Percentiles rank a stretch among this genome's conserved stretches.
Evolutionary conservation across 2,329 filamentous ascomycete genomes (phyloP).

Genomic region (Dendrostoma leiphaemia): DNA sequence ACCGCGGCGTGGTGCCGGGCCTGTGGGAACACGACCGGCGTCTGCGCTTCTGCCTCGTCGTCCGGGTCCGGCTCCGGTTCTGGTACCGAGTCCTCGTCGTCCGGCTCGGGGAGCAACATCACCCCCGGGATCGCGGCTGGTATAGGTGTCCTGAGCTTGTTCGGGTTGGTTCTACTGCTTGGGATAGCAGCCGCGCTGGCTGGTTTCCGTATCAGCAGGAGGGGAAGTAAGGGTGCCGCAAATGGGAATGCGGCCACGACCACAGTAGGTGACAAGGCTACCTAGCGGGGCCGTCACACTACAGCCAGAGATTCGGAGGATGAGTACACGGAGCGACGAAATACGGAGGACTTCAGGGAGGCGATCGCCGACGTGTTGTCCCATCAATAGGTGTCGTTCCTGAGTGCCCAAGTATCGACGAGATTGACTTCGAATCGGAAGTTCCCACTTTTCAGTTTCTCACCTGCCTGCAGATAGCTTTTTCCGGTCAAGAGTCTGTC

Average conservation of each 20-base stretch:
- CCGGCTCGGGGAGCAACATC: not conserved
- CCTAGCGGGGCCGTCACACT: too few relatives aligned
- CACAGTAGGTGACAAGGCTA: conserved; percentile 2
- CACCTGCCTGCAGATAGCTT: too few relatives aligned
- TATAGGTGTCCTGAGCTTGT: conserved; percentile 9
- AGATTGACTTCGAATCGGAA: not conserved
- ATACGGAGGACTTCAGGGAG: not conserved
- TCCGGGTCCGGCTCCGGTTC: conserved; percentile 23
- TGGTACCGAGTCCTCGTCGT: not conserved
- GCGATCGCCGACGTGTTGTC: not conserved
- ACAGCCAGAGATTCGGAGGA: not conserved
- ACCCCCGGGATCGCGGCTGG: conserved; percentile 11
- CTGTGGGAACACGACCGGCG: conserved; percentile 71
- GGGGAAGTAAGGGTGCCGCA: not conserved
- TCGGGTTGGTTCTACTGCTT: conserved; percentile 11
- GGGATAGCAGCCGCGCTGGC: conserved; percentile 7
- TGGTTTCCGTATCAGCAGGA: conserved; percentile 13
- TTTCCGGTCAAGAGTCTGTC: too few relatives aligned
- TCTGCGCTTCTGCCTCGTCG: conserved; percentile 50
- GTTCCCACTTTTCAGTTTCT: too few relatives aligned
- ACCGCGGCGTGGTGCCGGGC: conserved; percentile 68
- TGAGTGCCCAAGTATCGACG: too few relatives aligned
- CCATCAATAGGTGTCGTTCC: too few relatives aligned
- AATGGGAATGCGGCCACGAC: not conserved
- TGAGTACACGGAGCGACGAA: not conserved